A percentile compares a stretch with the other conserved stretches of the same genome.
phyloP scores from a whole-genome alignment of 1,284 basidiomycete genomes.

The Puccinia brachypodii region DNA sequence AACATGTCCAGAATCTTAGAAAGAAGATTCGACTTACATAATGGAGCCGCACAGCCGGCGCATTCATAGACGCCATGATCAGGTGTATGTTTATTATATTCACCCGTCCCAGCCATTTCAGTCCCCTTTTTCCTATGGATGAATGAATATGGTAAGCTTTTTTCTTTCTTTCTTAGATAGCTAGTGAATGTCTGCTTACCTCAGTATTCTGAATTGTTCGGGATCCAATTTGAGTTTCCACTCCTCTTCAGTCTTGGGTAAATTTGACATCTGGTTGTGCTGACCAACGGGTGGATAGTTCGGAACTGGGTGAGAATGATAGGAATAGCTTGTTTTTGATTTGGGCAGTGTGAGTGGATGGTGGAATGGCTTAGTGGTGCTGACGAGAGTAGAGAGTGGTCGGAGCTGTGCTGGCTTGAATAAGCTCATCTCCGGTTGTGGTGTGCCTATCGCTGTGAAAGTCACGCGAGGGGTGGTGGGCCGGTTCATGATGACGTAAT shows the following conservation, averaged over 20 bases:
- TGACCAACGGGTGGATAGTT: neutral
- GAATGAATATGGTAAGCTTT: neutral
- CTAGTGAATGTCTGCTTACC: neutral
- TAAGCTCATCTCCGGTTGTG: neutral
- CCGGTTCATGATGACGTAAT: neutral
- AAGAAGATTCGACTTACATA: constrained; percentile 53
- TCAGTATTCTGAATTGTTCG: constrained; percentile 39
- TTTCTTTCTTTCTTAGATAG: neutral
- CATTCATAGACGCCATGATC: constrained; percentile 55
- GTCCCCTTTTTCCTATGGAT: constrained; percentile 27
- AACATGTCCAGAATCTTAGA: constrained; percentile 30
- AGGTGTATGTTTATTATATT: constrained; percentile 30
- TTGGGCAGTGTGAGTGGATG: no score
- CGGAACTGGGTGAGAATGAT: neutral
- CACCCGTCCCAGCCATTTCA: constrained; percentile 27
- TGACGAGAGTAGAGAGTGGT: neutral
- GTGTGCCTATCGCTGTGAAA: neutral
- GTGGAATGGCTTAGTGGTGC: no score
- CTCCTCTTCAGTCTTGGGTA: constrained; percentile 39
- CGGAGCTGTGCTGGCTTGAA: neutral
- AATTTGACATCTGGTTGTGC: neutral
- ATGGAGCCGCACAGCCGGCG: constrained; percentile 57
- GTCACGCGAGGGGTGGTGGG: neutral
- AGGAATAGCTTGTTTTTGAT: neutral
- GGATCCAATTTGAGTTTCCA: constrained; percentile 37